Percentiles rank a stretch among this genome's conserved stretches.
Evolutionary conservation across 805 yeast genomes (phyloP).

Genomic region (Ogataea henricii): DNA sequence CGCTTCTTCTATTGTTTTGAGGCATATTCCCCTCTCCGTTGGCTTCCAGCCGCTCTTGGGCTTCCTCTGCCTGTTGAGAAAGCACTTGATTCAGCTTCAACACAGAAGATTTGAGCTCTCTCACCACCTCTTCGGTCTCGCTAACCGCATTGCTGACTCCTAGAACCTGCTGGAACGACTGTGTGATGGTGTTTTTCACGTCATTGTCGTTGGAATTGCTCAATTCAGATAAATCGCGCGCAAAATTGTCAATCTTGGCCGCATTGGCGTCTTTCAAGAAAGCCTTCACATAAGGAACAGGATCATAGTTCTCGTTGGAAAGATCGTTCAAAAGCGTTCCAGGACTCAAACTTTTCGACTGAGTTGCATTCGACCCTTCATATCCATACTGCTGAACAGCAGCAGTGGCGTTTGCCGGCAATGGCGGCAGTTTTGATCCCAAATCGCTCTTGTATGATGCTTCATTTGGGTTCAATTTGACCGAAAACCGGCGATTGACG

Average conservation of each 20-base stretch:
- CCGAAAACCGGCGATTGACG: constrained; percentile 27
- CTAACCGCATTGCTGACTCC: constrained; percentile 61
- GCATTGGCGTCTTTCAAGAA: constrained; percentile 69
- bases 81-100: constrained; percentile 61
- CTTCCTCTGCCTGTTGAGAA: constrained; percentile 40
- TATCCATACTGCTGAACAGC: constrained; percentile 6
- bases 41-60: constrained; percentile 19
- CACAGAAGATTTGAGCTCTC: constrained; percentile 59
- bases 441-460: constrained; percentile 10
- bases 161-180: constrained; percentile 62
- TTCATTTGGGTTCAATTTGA: constrained; percentile 22
- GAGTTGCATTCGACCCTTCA: constrained; percentile 1
- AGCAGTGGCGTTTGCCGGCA: constrained; percentile 13
- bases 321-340: constrained; percentile 38
- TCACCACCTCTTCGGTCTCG: constrained; percentile 64
- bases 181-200: constrained; percentile 58
- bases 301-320: constrained; percentile 46
- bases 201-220: constrained; percentile 54
- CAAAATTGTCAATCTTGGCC: constrained; percentile 68
- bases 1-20: constrained; percentile 64
- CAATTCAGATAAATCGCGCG: constrained; percentile 52
- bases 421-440: constrained; percentile 12
- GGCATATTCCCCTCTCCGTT: constrained; percentile 29
- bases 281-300: constrained; percentile 47
- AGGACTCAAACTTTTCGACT: constrained; percentile 9